These are phyloP conservation scores for Neurospora intermedia DNA, from an alignment of 495 filamentous ascomycete genomes.

Conservation along the genomic window DNA sequence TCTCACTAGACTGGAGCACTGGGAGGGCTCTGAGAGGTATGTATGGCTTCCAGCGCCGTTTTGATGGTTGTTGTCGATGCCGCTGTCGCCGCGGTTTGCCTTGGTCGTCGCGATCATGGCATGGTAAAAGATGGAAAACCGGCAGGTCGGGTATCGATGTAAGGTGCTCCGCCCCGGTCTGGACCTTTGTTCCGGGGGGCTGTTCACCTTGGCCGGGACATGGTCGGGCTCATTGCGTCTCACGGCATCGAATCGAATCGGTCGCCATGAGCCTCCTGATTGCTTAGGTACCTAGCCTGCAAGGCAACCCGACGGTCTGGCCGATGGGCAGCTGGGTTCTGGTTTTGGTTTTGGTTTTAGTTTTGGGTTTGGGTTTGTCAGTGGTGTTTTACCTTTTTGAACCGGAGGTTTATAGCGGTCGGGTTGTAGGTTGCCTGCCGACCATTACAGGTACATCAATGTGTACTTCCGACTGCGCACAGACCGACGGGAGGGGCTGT, in stretches of 20 bases:
- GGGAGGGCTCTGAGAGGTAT: background rate
- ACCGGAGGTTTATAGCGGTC: background rate
- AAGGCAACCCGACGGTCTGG: background rate
- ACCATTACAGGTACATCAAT: background rate
- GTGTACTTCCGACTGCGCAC: background rate
- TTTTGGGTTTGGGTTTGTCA: background rate
- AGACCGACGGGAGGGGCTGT: background rate
- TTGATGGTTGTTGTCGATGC: background rate
- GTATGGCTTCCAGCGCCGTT: background rate
- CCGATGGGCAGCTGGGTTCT: background rate
- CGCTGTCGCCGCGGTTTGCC: background rate
- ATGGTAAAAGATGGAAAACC: background rate
- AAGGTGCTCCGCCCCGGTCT: background rate
- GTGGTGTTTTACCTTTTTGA: background rate
- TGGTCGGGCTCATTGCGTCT: background rate
- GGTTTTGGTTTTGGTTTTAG: background rate
- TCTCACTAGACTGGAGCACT: background rate
- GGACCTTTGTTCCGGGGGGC: background rate
- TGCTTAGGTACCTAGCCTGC: background rate
- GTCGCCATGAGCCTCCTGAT: background rate
- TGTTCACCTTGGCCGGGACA: background rate
- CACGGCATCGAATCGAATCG: background rate
- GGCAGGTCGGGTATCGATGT: background rate
- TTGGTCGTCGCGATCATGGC: background rate
- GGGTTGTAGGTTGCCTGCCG: background rate